Evolutionary conservation across 306 rosid genomes (phyloP).

Genomic region (Quillaja saponaria): DNA sequence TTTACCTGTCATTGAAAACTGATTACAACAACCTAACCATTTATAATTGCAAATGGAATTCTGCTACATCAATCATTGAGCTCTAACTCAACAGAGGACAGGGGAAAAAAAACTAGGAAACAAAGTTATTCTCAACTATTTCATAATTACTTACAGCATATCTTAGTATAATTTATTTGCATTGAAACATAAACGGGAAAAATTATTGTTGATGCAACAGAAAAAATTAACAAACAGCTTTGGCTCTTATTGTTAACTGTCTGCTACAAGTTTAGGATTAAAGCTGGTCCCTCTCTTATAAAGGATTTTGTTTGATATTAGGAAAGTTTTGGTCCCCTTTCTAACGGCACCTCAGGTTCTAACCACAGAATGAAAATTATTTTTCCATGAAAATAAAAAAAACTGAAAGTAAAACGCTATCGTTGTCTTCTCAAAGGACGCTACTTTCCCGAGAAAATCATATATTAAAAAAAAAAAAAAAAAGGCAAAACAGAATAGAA

Average conservation of each 20-base stretch:
- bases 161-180: not conserved
- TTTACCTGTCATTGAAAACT: conserved; percentile 17
- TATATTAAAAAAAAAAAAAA: conserved; percentile 21
- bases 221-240: not conserved
- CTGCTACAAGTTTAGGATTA: conserved; percentile 6
- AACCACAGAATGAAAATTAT: not conserved
- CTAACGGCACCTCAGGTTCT: conserved; percentile 10
- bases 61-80: conserved; percentile 8
- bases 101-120: not conserved
- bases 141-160: not conserved
- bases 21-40: conserved; percentile 35
- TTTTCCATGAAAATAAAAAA: not conserved
- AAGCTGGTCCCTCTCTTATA: conserved; percentile 26
- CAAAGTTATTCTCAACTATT: conserved; percentile 7
- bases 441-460: conserved; percentile 34
- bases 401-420: not conserved
- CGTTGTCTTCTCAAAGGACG: conserved; percentile 6
- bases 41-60: not conserved
- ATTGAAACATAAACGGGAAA: not conserved
- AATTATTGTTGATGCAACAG: not conserved
- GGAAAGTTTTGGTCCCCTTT: conserved; percentile 30
- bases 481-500: conserved; percentile 9
- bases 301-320: not conserved
- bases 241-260: not conserved
- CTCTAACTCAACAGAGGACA: conserved; percentile 21